Evolutionary conservation across 2,329 filamentous ascomycete genomes (phyloP).

Genomic region (Colletotrichum destructivum): DNA sequence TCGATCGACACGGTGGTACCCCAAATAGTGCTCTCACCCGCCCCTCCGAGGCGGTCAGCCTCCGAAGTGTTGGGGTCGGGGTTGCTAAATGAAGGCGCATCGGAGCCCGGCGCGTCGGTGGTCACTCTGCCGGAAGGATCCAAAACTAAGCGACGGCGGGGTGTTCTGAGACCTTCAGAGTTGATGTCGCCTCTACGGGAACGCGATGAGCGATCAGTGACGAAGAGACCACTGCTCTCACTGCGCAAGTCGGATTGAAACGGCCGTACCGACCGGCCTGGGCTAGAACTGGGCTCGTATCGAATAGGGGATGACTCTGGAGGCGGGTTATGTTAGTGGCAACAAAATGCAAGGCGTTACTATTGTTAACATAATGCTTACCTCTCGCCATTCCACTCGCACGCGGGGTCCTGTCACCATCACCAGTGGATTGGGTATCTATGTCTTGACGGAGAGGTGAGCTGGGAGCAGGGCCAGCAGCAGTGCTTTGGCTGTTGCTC

Average conservation of each 20-base stretch:
- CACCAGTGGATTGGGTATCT: constrained; percentile 66
- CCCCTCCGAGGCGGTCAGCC: constrained; percentile 87
- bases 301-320: constrained; percentile 92
- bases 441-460: constrained; percentile 73
- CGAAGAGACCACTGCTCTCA: constrained; percentile 90
- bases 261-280: constrained; percentile 73
- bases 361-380: constrained; percentile 54
- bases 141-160: constrained; percentile 70
- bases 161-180: constrained; percentile 78
- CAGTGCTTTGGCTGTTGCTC: constrained; percentile 70
- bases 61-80: constrained; percentile 90
- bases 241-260: constrained; percentile 81
- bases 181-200: constrained; percentile 89
- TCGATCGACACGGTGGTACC: constrained; percentile 96
- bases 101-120: constrained; percentile 66
- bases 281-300: constrained; percentile 92
- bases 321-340: constrained; percentile 4
- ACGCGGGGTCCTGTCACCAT: constrained; percentile 78
- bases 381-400: constrained; percentile 76
- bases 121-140: constrained; percentile 73
- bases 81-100: constrained; percentile 73
- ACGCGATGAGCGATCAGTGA: constrained; percentile 71
- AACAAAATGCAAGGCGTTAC: not conserved
- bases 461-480: constrained; percentile 62
- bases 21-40: constrained; percentile 90